phyloP scores from a whole-genome alignment of 495 filamentous ascomycete genomes.

The Oidiodendron maius region DNA sequence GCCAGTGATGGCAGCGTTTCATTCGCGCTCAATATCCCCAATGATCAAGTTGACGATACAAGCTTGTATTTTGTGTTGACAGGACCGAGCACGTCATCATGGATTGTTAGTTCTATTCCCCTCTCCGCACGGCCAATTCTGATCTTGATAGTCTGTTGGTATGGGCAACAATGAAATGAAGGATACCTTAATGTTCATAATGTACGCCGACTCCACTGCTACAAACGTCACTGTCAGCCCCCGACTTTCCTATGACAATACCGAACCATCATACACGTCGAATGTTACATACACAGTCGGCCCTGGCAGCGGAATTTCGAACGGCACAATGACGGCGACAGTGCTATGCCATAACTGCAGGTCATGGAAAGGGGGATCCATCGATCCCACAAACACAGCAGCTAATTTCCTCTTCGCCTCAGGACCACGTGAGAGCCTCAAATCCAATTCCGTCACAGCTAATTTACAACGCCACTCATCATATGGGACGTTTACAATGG shows the following conservation, averaged over 20 bases:
- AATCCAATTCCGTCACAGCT: slow-evolving; percentile 33
- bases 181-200: slow-evolving; percentile 43
- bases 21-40: slow-evolving; percentile 21
- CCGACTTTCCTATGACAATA: slow-evolving; percentile 34
- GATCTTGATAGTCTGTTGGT: slow-evolving; percentile 36
- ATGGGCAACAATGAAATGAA: slow-evolving; percentile 45
- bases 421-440: slow-evolving; percentile 35
- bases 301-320: slow-evolving; percentile 34
- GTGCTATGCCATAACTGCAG: slow-evolving; percentile 44
- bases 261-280: slow-evolving; percentile 40
- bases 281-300: slow-evolving; percentile 33
- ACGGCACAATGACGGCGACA: slow-evolving; percentile 39
- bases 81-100: slow-evolving; percentile 12
- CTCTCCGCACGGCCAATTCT: not conserved
- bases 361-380: slow-evolving; percentile 33
- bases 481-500: slow-evolving; percentile 50
- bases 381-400: slow-evolving; percentile 30
- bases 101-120: slow-evolving; percentile 15
- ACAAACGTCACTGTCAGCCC: slow-evolving; percentile 45
- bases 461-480: slow-evolving; percentile 45
- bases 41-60: slow-evolving; percentile 8
- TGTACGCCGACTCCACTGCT: slow-evolving; percentile 37
- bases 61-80: slow-evolving; percentile 17
- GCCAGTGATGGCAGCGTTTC: slow-evolving; percentile 15
- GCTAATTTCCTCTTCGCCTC: slow-evolving; percentile 53